Evolutionary conservation across 371 early-diverging fungal species (phyloP).

Genomic region (Ordospora colligata): DNA sequence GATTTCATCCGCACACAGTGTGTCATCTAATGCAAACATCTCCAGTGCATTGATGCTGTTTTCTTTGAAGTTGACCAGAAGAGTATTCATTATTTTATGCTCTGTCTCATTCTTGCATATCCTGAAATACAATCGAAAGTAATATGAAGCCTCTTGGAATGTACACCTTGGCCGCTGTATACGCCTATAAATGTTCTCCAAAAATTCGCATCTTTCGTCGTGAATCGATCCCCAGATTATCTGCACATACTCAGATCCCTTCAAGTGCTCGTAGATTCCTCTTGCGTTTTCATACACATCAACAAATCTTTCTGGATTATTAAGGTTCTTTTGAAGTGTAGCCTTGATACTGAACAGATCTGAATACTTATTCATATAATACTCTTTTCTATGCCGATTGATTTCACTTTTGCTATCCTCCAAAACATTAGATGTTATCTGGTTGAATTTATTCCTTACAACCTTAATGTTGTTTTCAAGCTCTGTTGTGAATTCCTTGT

Average conservation of each 20-base stretch:
- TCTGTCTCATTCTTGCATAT: conserved; percentile 39
- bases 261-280: conserved; percentile 17
- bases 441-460: conserved; percentile 30
- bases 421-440: neutral
- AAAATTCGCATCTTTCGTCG: conserved; percentile 33
- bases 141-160: conserved; percentile 36
- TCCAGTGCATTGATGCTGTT: neutral
- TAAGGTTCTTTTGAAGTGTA: conserved; percentile 11
- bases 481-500: conserved; percentile 22
- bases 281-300: conserved; percentile 35
- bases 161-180: conserved; percentile 30
- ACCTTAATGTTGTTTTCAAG: conserved; percentile 28
- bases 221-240: conserved; percentile 10
- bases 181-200: conserved; percentile 33
- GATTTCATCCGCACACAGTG: neutral
- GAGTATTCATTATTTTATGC: conserved; percentile 49
- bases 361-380: conserved; percentile 28
- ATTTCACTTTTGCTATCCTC: conserved; percentile 3
- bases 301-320: conserved; percentile 46
- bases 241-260: conserved; percentile 20
- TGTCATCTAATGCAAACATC: neutral
- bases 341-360: conserved; percentile 37
- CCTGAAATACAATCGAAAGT: conserved; percentile 53
- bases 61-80: conserved; percentile 48
- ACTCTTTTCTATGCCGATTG: neutral